Evolutionary conservation across 1,139 yeast species (phyloP).

Genomic region (Blastobotrys serpentis): DNA sequence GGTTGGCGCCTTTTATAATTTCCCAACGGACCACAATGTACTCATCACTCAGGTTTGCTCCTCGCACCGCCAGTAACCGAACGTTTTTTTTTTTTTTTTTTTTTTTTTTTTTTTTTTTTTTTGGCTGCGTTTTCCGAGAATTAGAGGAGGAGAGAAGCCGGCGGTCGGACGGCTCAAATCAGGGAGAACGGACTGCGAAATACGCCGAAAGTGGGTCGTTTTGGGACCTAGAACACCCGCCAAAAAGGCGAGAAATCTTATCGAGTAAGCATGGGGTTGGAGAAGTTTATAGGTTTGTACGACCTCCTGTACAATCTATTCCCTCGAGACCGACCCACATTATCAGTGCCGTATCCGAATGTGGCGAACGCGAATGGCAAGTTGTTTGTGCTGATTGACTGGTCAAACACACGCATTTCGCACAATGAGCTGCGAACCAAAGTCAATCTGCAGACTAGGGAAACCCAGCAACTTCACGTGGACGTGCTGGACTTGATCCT

Average conservation of each 20-base stretch:
- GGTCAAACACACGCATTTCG: slow-evolving; percentile 29
- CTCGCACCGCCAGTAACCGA: not conserved
- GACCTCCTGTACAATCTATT: slow-evolving; percentile 20
- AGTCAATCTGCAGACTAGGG: not conserved
- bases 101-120: no score
- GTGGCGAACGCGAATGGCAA: slow-evolving; percentile 6
- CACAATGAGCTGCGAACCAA: slow-evolving; percentile 12
- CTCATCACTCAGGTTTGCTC: not conserved
- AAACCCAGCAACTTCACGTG: slow-evolving; percentile 18
- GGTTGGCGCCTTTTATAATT: not conserved
- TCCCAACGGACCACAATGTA: slow-evolving; percentile 4
- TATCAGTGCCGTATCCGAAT: slow-evolving; percentile 24
- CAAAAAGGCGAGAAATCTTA: no score
- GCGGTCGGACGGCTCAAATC: no score
- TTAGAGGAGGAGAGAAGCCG: no score
- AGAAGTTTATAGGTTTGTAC: slow-evolving; percentile 5
- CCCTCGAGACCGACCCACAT: slow-evolving; percentile 24
- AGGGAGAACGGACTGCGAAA: no score
- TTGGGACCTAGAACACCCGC: no score
- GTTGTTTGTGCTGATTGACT: slow-evolving; percentile 24
- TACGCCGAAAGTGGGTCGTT: no score
- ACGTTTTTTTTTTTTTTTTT: not conserved
- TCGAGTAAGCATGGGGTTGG: slow-evolving; percentile 1
- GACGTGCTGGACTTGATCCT: slow-evolving; percentile 23
- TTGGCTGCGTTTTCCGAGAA: no score